Conservation (phyloP, 2,329 filamentous ascomycete species). For the Aspergillus fijiensis region DNA sequence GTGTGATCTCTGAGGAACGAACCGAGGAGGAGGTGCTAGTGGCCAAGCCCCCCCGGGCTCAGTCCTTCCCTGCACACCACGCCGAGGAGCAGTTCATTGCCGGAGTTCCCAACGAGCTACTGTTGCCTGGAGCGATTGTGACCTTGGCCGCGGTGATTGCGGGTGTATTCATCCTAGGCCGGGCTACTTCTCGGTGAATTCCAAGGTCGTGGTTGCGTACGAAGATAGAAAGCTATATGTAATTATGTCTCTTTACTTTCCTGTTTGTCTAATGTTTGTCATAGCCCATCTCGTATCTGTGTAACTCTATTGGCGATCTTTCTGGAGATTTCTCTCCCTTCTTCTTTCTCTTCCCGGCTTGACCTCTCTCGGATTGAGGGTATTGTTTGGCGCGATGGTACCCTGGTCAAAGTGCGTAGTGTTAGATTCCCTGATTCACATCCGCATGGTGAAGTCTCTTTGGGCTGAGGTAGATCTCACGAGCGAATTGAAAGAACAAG, state of each 20-base stretch:
- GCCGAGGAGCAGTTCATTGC: conserved; percentile 76
- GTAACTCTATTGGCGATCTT: conserved; percentile 13
- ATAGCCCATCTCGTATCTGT: conserved; percentile 12
- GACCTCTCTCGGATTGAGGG: background rate
- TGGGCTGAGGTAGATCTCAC: no score
- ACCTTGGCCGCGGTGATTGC: conserved; percentile 93
- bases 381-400: conserved; percentile 15
- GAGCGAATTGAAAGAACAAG: no score
- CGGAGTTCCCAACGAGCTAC: conserved; percentile 88
- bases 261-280: background rate
- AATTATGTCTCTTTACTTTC: conserved; percentile 11
- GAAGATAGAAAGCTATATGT: conserved; percentile 9
- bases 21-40: conserved; percentile 45
- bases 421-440: conserved; percentile 10
- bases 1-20: conserved; percentile 52
- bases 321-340: conserved; percentile 3
- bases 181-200: conserved; percentile 54
- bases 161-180: conserved; percentile 84
- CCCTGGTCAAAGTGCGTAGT: conserved; percentile 28
- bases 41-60: conserved; percentile 43
- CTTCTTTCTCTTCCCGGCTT: conserved; percentile 9
- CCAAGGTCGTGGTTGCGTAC: background rate
- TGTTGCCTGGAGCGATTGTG: conserved; percentile 90
- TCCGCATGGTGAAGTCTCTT: no score
- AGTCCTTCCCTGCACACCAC: conserved; percentile 49